These are phyloP conservation scores for Scheffersomyces ergatensis DNA, from an alignment of 805 yeast genomes.

Conservation along the genomic window DNA sequence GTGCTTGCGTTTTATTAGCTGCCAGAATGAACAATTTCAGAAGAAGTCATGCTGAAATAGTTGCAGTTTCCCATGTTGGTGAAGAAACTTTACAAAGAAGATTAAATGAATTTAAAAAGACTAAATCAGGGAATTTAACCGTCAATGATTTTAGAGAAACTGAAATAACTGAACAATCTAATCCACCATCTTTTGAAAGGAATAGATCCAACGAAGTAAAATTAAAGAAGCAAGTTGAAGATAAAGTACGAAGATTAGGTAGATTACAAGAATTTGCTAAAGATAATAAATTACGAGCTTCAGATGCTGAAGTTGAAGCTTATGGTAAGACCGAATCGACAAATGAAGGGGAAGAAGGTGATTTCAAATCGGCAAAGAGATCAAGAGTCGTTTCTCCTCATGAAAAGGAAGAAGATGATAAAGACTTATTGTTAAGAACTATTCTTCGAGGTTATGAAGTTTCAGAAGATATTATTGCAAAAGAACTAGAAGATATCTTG, in stretches of 20 bases:
- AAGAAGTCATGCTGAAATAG: constrained; percentile 89
- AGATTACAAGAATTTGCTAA: constrained; percentile 7
- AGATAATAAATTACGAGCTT: background rate
- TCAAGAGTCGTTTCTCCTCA: background rate
- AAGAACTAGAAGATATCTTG: constrained; percentile 18
- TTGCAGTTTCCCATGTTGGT: constrained; percentile 92
- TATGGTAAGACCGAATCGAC: constrained; percentile 6
- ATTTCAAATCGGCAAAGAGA: constrained; percentile 5
- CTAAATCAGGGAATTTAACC: constrained; percentile 71
- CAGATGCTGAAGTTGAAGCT: constrained; percentile 9
- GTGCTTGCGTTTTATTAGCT: constrained; percentile 90
- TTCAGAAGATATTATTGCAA: constrained; percentile 21
- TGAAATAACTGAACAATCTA: constrained; percentile 40
- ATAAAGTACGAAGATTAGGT: constrained; percentile 14
- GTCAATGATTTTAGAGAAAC: constrained; percentile 70
- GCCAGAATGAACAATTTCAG: constrained; percentile 96
- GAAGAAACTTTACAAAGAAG: constrained; percentile 91
- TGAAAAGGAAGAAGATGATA: constrained; percentile 1
- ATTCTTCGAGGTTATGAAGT: constrained; percentile 31
- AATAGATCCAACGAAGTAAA: constrained; percentile 54
- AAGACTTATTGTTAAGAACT: constrained; percentile 21
- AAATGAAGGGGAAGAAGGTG: constrained; percentile 6
- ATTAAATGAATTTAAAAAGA: constrained; percentile 79
- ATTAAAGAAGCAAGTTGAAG: constrained; percentile 30
- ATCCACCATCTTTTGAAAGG: constrained; percentile 81